These are phyloP conservation scores for Acacia pycnantha DNA, from an alignment of 331 rosid species.

Conservation along the genomic window DNA sequence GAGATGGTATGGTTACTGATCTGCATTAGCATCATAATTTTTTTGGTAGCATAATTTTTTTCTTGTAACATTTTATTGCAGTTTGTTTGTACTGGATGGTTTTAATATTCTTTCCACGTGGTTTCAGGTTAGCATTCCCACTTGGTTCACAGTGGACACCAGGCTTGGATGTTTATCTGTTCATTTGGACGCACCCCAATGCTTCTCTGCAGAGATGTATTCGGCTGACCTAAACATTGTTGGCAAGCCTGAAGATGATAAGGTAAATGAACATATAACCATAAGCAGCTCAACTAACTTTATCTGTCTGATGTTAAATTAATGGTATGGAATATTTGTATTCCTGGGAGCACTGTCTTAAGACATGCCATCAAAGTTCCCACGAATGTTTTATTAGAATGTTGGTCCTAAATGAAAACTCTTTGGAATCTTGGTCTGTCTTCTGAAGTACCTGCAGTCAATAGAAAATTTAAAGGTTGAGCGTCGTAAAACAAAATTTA, in stretches of 20 bases:
- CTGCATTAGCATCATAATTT: background rate
- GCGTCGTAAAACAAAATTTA: background rate
- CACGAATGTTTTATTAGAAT: background rate
- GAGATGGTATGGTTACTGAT: conserved; percentile 72
- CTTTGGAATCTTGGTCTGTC: background rate
- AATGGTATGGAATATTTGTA: background rate
- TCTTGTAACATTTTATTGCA: background rate
- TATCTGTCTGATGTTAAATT: background rate
- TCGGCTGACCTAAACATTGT: conserved; percentile 84
- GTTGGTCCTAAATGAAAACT: background rate
- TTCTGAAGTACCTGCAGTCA: background rate
- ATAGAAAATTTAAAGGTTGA: background rate
- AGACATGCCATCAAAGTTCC: background rate
- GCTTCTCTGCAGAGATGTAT: conserved; percentile 98
- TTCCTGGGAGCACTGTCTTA: background rate
- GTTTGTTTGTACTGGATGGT: conserved; percentile 17
- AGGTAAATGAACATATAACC: conserved; percentile 51
- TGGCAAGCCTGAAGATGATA: conserved; percentile 98
- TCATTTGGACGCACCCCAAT: conserved; percentile 94
- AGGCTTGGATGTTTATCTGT: conserved; percentile 96
- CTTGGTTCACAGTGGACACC: conserved; percentile 98
- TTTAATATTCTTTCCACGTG: conserved; percentile 33
- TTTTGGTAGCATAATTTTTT: too few relatives aligned
- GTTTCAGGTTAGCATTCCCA: conserved; percentile 92
- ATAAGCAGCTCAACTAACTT: conserved; percentile 17